Conservation (phyloP, 148 eudicot genomes). For the Salicornia ramosissima region DNA sequence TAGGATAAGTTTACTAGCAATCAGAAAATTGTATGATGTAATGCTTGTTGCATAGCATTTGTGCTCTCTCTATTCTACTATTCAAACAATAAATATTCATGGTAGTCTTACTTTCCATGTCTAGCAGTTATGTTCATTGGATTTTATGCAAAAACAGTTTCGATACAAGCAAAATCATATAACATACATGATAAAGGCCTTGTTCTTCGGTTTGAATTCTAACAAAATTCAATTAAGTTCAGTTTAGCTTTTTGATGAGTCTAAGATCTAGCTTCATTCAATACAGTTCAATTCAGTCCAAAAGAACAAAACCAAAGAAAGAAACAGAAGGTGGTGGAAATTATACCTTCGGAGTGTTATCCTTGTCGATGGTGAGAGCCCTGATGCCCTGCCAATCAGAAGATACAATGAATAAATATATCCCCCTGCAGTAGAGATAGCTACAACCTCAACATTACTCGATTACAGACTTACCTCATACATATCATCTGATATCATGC, state of each 20-base stretch:
- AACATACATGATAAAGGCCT: no score
- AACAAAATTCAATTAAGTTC: no score
- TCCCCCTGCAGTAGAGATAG: not conserved
- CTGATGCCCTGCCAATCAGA: slow-evolving; percentile 60
- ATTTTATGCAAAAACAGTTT: not conserved
- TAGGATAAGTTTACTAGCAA: not conserved
- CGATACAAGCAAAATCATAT: not conserved
- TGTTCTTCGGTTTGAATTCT: no score
- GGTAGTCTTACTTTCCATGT: not conserved
- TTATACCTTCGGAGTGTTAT: slow-evolving; percentile 78
- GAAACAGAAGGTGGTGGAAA: slow-evolving; percentile 6
- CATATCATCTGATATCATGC: slow-evolving; percentile 61
- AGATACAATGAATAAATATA: slow-evolving; percentile 5
- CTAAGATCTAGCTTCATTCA: no score
- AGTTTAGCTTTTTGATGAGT: no score
- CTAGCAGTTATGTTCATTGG: not conserved
- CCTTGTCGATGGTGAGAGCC: slow-evolving; percentile 94
- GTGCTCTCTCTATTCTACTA: no score
- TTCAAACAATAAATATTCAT: not conserved
- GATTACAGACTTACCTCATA: slow-evolving; percentile 61
- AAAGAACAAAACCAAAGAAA: no score
- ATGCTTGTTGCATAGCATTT: no score
- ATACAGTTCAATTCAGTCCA: no score
- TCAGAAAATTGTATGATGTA: not conserved
- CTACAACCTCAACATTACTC: not conserved